These are phyloP conservation scores for Wickerhamomyces hampshirensis DNA, from an alignment of 805 yeast genomes.

Conservation along the genomic window DNA sequence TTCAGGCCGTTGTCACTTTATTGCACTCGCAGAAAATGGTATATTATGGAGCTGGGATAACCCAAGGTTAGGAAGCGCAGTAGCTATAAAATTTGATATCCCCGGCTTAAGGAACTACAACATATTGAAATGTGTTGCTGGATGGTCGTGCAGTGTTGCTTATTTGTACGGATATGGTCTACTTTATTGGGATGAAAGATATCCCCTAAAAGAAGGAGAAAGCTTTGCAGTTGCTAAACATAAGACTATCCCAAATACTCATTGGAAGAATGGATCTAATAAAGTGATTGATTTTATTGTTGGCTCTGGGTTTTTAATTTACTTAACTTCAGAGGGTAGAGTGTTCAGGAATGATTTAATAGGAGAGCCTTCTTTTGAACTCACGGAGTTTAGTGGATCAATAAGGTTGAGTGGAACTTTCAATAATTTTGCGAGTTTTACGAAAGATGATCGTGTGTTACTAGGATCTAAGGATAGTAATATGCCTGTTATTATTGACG, in stretches of 20 bases:
- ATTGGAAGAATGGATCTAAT: conserved; percentile 26
- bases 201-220: conserved; percentile 26
- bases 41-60: conserved; percentile 61
- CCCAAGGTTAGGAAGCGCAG: conserved; percentile 35
- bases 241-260: conserved; percentile 37
- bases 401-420: conserved; percentile 53
- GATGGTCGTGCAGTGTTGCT: conserved; percentile 60
- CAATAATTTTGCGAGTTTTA: conserved; percentile 49
- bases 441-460: conserved; percentile 37
- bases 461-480: conserved; percentile 18
- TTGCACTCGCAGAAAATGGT: conserved; percentile 50
- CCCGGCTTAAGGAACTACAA: conserved; percentile 21
- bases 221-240: conserved; percentile 34
- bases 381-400: conserved; percentile 29
- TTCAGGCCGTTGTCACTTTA: conserved; percentile 61
- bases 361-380: conserved; percentile 18
- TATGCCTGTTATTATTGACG: conserved; percentile 33
- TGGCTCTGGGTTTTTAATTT: conserved; percentile 48
- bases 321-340: conserved; percentile 40
- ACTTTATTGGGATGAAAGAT: conserved; percentile 48
- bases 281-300: conserved; percentile 50
- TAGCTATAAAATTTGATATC: conserved; percentile 35
- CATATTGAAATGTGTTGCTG: conserved; percentile 50
- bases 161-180: conserved; percentile 47
- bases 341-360: conserved; percentile 19